Evolutionary conservation across 1,284 basidiomycete genomes (phyloP).

Genomic region (Melampsora larici-populina): DNA sequence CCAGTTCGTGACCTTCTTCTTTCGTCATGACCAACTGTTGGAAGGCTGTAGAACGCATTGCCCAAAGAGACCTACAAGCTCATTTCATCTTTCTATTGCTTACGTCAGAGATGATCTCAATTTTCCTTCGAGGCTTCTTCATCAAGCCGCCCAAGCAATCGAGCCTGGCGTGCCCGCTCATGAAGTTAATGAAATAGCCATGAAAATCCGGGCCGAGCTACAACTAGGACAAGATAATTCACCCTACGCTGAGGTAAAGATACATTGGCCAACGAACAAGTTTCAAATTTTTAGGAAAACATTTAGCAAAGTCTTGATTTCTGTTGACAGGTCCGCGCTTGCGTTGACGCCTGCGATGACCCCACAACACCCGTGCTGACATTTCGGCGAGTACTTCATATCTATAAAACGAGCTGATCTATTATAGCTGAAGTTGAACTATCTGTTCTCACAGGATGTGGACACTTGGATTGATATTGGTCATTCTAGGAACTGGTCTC

Average conservation of each 20-base stretch:
- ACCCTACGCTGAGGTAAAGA: slow-evolving; percentile 73
- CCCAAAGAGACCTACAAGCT: too few species aligned
- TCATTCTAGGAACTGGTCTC: slow-evolving; percentile 29
- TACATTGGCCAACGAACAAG: not conserved
- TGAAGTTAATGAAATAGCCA: slow-evolving; percentile 5
- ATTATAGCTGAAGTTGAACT: not conserved
- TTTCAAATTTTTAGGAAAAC: not conserved
- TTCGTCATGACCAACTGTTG: too few species aligned
- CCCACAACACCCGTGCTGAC: slow-evolving; percentile 74
- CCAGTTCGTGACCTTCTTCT: not conserved
- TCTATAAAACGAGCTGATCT: not conserved
- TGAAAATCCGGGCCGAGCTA: slow-evolving; percentile 15
- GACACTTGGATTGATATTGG: slow-evolving; percentile 32
- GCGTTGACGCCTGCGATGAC: slow-evolving; percentile 74
- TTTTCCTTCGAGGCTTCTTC: slow-evolving; percentile 16
- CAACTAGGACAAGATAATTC: slow-evolving; percentile 59
- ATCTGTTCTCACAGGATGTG: slow-evolving; percentile 35
- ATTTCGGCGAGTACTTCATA: slow-evolving; percentile 59
- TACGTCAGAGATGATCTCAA: slow-evolving; percentile 27
- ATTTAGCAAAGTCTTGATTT: not conserved
- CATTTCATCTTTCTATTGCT: too few species aligned
- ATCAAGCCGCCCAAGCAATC: slow-evolving; percentile 23
- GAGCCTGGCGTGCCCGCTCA: slow-evolving; percentile 23
- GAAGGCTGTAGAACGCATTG: too few species aligned
- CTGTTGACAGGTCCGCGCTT: slow-evolving; percentile 59